phyloP scores from a whole-genome alignment of 768 basidiomycete species.

The Sistotremastrum suecicum region DNA sequence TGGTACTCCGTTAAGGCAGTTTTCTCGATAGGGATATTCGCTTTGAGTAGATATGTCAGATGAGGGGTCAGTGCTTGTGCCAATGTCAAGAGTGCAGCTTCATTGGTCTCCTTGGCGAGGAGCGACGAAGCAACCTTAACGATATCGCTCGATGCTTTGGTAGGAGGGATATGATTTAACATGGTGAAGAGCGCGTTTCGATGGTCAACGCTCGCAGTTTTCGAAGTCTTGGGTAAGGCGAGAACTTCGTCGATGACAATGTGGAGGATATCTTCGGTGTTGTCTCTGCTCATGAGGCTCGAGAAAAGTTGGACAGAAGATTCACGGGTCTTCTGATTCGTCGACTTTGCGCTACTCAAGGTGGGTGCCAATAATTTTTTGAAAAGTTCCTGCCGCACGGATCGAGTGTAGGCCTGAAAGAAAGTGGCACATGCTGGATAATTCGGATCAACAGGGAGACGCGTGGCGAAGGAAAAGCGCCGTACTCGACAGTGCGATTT shows the following conservation, averaged over 20 bases:
- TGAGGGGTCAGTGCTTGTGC: conserved; percentile 43
- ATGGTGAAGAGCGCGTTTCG: conserved; percentile 70
- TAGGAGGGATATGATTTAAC: conserved; percentile 38
- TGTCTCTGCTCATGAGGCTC: conserved; percentile 22
- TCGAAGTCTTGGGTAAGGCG: conserved; percentile 64
- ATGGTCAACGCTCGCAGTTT: conserved; percentile 81
- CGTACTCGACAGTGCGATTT: conserved; percentile 54
- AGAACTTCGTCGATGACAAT: conserved; percentile 51
- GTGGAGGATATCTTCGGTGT: conserved; percentile 24
- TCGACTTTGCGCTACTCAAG: conserved; percentile 62
- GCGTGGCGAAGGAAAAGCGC: conserved; percentile 3
- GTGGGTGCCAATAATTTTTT: conserved; percentile 41
- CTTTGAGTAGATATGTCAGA: conserved; percentile 36
- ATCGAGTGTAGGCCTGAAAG: conserved; percentile 36
- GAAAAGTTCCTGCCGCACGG: conserved; percentile 34
- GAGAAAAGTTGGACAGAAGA: conserved; percentile 46
- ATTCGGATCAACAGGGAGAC: conserved; percentile 2
- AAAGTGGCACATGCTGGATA: conserved; percentile 41
- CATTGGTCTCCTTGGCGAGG: conserved; percentile 67
- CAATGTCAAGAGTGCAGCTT: conserved; percentile 42
- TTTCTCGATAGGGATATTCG: conserved; percentile 25
- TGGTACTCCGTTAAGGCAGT: conserved; percentile 35
- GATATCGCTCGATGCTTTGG: conserved; percentile 31
- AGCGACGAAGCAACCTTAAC: conserved; percentile 28
- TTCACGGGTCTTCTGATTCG: conserved; percentile 43